Evolutionary conservation across 1,284 basidiomycete genomes (phyloP).

Genomic region (Pseudozyma flocculosa): DNA sequence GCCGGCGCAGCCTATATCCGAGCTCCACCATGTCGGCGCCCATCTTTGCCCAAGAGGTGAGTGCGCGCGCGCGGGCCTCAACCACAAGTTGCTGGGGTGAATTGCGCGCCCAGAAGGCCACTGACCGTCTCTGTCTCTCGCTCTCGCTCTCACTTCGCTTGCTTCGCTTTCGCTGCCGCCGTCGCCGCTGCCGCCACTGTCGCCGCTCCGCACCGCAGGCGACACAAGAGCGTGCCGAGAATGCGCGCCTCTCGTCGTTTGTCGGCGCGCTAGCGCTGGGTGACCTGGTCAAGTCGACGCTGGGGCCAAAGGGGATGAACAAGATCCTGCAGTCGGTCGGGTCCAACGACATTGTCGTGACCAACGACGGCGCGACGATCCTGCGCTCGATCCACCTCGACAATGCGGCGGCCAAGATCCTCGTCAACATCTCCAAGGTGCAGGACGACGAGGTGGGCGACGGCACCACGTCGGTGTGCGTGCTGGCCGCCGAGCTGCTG

Average conservation of each 20-base stretch:
- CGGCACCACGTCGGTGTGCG: slow-evolving; percentile 92
- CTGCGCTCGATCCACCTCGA: slow-evolving; percentile 95
- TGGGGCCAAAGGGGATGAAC: slow-evolving; percentile 95
- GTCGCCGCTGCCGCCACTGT: too few relatives aligned
- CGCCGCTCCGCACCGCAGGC: too few relatives aligned
- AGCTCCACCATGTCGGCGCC: slow-evolving; percentile 55
- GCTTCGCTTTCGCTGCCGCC: too few relatives aligned
- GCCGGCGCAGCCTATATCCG: too few relatives aligned
- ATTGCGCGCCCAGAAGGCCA: too few relatives aligned
- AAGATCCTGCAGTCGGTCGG: slow-evolving; percentile 91
- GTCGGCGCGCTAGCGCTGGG: slow-evolving; percentile 94
- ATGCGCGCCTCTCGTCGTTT: slow-evolving; percentile 93
- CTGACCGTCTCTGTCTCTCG: too few relatives aligned
- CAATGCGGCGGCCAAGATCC: slow-evolving; percentile 97
- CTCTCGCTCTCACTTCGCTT: too few relatives aligned
- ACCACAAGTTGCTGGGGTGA: too few relatives aligned
- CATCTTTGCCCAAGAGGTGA: slow-evolving; percentile 53
- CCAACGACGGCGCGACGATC: slow-evolving; percentile 98
- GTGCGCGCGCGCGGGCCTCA: too few relatives aligned
- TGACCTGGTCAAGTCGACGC: slow-evolving; percentile 95
- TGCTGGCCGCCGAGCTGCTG: slow-evolving; percentile 86
- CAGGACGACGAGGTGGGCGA: slow-evolving; percentile 99
- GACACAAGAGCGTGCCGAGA: slow-evolving; percentile 96
- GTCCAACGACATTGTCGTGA: slow-evolving; percentile 90
- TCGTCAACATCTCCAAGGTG: slow-evolving; percentile 99